Conservation (phyloP, 345 rosid genomes). For the Nephelium lappaceum region DNA sequence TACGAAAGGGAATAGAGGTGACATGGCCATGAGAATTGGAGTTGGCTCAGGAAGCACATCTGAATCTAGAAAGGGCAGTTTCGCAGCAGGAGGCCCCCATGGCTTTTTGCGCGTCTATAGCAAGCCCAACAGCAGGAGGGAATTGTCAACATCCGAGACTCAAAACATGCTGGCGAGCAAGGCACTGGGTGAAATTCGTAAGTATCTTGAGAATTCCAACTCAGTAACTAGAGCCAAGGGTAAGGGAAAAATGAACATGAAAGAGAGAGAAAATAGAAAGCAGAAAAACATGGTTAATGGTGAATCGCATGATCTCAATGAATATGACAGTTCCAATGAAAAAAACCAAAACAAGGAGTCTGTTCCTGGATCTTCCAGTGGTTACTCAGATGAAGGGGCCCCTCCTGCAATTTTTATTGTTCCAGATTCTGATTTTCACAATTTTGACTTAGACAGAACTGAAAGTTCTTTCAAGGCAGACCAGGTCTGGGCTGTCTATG, state of each 20-base stretch:
- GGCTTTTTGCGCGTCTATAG: conserved; percentile 36
- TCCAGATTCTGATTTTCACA: conserved; percentile 94
- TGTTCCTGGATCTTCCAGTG: conserved; percentile 18
- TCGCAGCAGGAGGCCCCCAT: conserved; percentile 31
- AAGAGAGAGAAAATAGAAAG: conserved; percentile 36
- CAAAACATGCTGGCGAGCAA: conserved; percentile 54
- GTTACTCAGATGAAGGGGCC: conserved; percentile 26
- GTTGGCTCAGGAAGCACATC: conserved; percentile 28
- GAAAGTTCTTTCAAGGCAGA: conserved; percentile 74
- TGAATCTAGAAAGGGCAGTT: conserved; percentile 37
- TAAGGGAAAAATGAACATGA: conserved; percentile 29
- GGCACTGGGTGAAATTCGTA: conserved; percentile 43
- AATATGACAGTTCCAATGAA: conserved; percentile 12
- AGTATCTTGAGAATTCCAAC: conserved; percentile 50
- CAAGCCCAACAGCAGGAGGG: conserved; percentile 41
- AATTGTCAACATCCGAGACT: conserved; percentile 47
- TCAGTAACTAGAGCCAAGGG: conserved; percentile 29
- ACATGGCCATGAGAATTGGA: conserved; percentile 33
- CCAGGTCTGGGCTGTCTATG: conserved; percentile 99
- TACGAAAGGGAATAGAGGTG: conserved; percentile 33
- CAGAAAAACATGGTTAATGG: conserved; percentile 29
- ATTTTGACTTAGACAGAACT: conserved; percentile 76
- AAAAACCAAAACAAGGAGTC: conserved; percentile 25
- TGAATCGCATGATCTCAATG: conserved; percentile 25
- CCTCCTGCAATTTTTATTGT: conserved; percentile 52